These are phyloP conservation scores for Gaertneriomyces sp. DNA, from an alignment of 192 early-diverging fungal species.

Conservation along the genomic window DNA sequence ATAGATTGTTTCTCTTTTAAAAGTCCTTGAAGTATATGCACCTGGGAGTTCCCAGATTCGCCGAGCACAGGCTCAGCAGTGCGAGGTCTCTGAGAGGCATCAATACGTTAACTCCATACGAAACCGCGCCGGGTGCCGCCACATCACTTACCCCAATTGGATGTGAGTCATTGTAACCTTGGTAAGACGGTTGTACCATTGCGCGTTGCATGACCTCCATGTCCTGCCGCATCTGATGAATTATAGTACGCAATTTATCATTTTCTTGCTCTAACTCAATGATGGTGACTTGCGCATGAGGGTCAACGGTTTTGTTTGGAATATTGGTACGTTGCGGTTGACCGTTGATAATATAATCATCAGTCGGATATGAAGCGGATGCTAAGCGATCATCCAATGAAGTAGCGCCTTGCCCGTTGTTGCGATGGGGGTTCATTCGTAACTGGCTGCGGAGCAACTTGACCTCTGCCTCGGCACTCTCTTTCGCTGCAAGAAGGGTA, in stretches of 20 bases:
- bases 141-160: not conserved
- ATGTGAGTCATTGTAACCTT: not conserved
- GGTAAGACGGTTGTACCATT: not conserved
- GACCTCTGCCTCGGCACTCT: conserved; percentile 18
- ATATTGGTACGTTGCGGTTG: too few species aligned
- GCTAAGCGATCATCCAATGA: too few species aligned
- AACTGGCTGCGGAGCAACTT: conserved; percentile 16
- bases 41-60: conserved; percentile 6
- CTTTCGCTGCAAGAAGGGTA: conserved; percentile 19
- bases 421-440: not conserved
- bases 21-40: conserved; percentile 13
- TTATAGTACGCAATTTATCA: conserved; percentile 18
- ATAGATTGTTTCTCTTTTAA: conserved; percentile 25
- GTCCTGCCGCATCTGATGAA: conserved; percentile 41
- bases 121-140: too few species aligned
- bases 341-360: too few species aligned
- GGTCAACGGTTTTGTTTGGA: too few species aligned
- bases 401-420: not conserved
- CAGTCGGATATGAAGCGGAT: too few species aligned
- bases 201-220: conserved; percentile 37
- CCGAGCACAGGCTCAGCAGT: not conserved
- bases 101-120: too few species aligned
- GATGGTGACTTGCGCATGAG: too few species aligned
- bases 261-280: conserved; percentile 23
- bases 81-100: too few species aligned